Evolutionary conservation across 2,329 filamentous ascomycete genomes (phyloP).

Genomic region (Phyllosticta ampelicida): DNA sequence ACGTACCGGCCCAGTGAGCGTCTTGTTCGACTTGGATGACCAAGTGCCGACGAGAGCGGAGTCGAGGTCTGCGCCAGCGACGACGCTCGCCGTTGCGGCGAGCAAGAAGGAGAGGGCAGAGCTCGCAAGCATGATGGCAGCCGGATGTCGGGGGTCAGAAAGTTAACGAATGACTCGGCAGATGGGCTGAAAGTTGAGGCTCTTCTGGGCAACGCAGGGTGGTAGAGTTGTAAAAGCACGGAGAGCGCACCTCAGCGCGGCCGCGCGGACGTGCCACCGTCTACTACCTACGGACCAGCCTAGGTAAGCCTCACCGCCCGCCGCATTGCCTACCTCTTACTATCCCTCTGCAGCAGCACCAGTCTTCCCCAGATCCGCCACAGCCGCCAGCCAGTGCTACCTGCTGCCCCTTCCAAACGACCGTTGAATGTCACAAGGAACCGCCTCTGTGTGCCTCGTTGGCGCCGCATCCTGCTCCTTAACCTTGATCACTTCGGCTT

Average conservation of each 20-base stretch:
- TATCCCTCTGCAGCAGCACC: neutral
- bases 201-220: neutral
- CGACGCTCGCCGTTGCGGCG: slow-evolving; percentile 21
- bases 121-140: slow-evolving; percentile 2
- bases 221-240: slow-evolving; percentile 2
- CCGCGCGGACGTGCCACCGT: neutral
- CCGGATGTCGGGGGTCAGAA: neutral
- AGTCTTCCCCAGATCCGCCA: neutral
- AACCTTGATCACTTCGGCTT: neutral
- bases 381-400: neutral
- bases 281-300: neutral
- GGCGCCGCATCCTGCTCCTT: neutral
- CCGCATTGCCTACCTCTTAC: neutral
- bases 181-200: neutral
- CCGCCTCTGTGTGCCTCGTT: neutral
- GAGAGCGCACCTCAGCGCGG: neutral
- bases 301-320: neutral
- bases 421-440: neutral
- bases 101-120: slow-evolving; percentile 11
- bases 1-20: slow-evolving; percentile 57
- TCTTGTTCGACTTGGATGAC: slow-evolving; percentile 59
- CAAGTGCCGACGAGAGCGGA: slow-evolving; percentile 56
- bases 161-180: slow-evolving; percentile 11
- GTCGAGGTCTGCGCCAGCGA: slow-evolving; percentile 29
- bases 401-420: neutral